Evolutionary conservation across 2,329 filamentous ascomycete genomes (phyloP), one percentile per base, ranked within the genome.

Genomic region (Ascochyta koolunga): DNA sequence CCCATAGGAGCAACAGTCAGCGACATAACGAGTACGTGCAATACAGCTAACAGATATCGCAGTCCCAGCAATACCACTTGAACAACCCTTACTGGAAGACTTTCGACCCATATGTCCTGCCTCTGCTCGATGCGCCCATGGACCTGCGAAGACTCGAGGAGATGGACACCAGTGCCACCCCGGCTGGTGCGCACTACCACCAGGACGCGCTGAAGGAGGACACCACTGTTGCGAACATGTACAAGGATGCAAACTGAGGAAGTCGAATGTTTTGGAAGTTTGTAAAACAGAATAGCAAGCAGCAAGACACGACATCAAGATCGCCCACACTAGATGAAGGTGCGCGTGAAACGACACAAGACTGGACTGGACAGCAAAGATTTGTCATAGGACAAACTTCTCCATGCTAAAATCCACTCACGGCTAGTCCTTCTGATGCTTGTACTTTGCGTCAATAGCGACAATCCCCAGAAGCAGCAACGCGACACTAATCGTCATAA

Each of bases 1-100:
- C 7, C 29, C 29, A 24, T 22, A 5, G 5, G 5, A 7, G 11
- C 4, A 9, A 10, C 16, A 8, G 35, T 16, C n/a, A 16, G 19
- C 8, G 13, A 22, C 4, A 13, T 5, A 37, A 21, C 19, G 22
- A 0, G 22, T 24, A 6, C 1, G 22, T 10, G 9, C 10, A 10
- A 27, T 5, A 29, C 15, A 5, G 25, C 47, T 42, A 19, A 43
- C 25, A 29, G 13, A 19, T 16, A 5, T 31, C 13, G 4, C 58
- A 75, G 74, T 69, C 62, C 24, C 75, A 77, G 47, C 75, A 77
- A 53, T 79, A 78, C 62, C 77, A 80, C 55, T 71, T 80, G 7
- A 74, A 70, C 67, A 89, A 89, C 74, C 87, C 87, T 0, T 89
- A 89, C 79, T 89, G 86, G 86, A 83, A 89, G 78, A 89, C 88